phyloP scores from a whole-genome alignment of 352 stramenopile genomes.

The Phytophthora pini region DNA sequence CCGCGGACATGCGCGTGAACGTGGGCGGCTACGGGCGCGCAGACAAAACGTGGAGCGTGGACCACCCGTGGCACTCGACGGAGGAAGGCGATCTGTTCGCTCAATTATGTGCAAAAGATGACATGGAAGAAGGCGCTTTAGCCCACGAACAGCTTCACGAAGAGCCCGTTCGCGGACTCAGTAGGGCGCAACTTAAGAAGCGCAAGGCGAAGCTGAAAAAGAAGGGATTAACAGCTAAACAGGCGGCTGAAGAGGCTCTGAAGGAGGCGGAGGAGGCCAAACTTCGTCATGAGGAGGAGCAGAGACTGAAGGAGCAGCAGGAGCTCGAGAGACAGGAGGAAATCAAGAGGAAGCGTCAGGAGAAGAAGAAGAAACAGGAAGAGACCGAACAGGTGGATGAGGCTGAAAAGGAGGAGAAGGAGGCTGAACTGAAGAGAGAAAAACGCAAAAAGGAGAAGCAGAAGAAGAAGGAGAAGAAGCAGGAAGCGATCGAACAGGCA shows the following conservation, averaged over 20 bases:
- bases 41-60: conserved; percentile 82
- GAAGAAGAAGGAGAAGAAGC: conserved; percentile 47
- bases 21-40: conserved; percentile 76
- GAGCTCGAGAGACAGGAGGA: conserved; percentile 23
- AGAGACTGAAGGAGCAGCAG: conserved; percentile 18
- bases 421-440: conserved; percentile 31
- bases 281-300: conserved; percentile 31
- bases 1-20: conserved; percentile 79
- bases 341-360: conserved; percentile 30
- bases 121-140: conserved; percentile 68
- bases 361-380: conserved; percentile 29
- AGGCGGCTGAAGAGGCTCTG: conserved; percentile 36
- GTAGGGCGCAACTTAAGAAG: conserved; percentile 80
- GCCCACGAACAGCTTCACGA: conserved; percentile 45
- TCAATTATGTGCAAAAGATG: conserved; percentile 57
- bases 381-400: conserved; percentile 23
- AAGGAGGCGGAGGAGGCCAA: conserved; percentile 46
- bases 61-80: conserved; percentile 82
- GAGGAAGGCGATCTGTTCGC: conserved; percentile 53
- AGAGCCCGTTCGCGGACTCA: conserved; percentile 56
- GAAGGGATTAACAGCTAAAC: conserved; percentile 39
- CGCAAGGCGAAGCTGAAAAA: conserved; percentile 82
- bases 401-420: conserved; percentile 22
- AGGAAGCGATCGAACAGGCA: conserved; percentile 39
- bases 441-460: conserved; percentile 49